Conservation (phyloP, 2,329 filamentous ascomycete species). For the Conoideocrella luteorostrata region DNA sequence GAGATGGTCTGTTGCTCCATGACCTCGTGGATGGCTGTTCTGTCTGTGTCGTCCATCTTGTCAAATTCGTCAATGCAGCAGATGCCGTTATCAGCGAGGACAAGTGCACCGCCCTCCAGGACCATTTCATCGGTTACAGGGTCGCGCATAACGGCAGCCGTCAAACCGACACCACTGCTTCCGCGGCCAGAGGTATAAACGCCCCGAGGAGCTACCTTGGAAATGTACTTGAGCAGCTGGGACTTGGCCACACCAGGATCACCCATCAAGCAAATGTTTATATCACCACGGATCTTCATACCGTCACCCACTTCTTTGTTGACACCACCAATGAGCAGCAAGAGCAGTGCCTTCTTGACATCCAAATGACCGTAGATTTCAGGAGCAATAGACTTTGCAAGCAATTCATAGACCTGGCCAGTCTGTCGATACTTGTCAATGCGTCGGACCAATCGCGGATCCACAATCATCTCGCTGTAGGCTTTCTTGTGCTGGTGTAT, state of each 20-base stretch:
- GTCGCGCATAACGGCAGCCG: slow-evolving; percentile 76
- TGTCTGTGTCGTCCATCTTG: slow-evolving; percentile 82
- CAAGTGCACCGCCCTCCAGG: slow-evolving; percentile 71
- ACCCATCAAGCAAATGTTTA: slow-evolving; percentile 98
- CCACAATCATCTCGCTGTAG: slow-evolving; percentile 85
- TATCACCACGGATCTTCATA: slow-evolving; percentile 97
- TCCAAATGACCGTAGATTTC: slow-evolving; percentile 96
- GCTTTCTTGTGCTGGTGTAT: slow-evolving; percentile 97
- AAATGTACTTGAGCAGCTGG: slow-evolving; percentile 95
- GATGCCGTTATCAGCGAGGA: slow-evolving; percentile 75
- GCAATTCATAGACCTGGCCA: slow-evolving; percentile 90
- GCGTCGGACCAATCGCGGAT: slow-evolving; percentile 69
- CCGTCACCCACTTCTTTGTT: slow-evolving; percentile 96
- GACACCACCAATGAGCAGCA: slow-evolving; percentile 91
- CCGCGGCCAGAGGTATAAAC: slow-evolving; percentile 78
- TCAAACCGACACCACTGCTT: slow-evolving; percentile 76
- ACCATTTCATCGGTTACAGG: slow-evolving; percentile 82
- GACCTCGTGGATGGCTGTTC: slow-evolving; percentile 79
- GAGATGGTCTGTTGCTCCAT: slow-evolving; percentile 87
- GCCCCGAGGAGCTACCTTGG: slow-evolving; percentile 91
- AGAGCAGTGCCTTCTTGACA: slow-evolving; percentile 95
- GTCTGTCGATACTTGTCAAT: slow-evolving; percentile 81
- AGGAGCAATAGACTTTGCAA: slow-evolving; percentile 92
- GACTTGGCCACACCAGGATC: slow-evolving; percentile 99
- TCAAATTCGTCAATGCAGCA: slow-evolving; percentile 85